Conservation (phyloP, 768 basidiomycete genomes). For the Filobasidium floriforme region DNA sequence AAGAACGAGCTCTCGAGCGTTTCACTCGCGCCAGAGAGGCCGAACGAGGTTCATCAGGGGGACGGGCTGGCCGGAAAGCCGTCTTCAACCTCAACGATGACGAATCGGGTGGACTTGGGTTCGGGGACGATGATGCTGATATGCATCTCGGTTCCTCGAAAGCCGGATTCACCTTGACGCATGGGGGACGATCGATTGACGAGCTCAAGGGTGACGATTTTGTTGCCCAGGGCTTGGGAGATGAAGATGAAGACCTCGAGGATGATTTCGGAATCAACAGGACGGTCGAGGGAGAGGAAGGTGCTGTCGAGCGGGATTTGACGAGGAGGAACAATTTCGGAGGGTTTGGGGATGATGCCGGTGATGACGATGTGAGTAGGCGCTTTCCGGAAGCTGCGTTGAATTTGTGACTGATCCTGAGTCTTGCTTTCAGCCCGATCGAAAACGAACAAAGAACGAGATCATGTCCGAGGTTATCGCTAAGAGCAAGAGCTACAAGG, state of each 20-base stretch:
- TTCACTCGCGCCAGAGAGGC: constrained; percentile 86
- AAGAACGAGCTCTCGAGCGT: constrained; percentile 93
- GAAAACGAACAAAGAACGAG: constrained; percentile 87
- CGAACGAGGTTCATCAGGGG: constrained; percentile 32
- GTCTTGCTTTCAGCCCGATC: constrained; percentile 53
- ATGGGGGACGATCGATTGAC: constrained; percentile 40
- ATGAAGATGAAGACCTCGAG: constrained; percentile 48
- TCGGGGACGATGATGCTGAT: constrained; percentile 49
- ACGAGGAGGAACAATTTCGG: constrained; percentile 73
- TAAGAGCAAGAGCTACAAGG: constrained; percentile 94
- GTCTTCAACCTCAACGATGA: constrained; percentile 75
- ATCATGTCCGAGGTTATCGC: constrained; percentile 97
- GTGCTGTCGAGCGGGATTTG: constrained; percentile 60
- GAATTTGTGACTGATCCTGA: constrained; percentile 8
- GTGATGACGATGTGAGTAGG: constrained; percentile 52
- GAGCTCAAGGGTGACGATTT: constrained; percentile 44
- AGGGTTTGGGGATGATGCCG: constrained; percentile 69
- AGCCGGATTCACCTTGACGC: constrained; percentile 30
- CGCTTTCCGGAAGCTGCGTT: not conserved
- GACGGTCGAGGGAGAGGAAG: constrained; percentile 55
- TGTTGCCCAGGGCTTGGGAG: constrained; percentile 34
- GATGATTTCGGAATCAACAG: constrained; percentile 67
- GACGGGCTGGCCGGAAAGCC: constrained; percentile 53
- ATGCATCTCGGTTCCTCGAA: constrained; percentile 10
- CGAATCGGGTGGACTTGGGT: constrained; percentile 37